Conservation (phyloP, 148 eudicot genomes). For the Dianthus caryophyllus region DNA sequence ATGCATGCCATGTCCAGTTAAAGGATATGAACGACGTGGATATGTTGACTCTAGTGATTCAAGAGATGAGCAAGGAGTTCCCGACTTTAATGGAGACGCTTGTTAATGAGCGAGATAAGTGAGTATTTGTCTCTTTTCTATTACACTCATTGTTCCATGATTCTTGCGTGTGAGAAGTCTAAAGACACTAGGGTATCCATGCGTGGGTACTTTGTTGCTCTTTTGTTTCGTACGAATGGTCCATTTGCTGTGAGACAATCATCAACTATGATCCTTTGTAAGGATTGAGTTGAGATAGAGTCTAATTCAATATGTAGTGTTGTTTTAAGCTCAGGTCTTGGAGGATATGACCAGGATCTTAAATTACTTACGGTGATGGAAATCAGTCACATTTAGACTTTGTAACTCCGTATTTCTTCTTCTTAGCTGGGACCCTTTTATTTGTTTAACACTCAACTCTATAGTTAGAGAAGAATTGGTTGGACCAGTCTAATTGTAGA, state of each 20-base stretch:
- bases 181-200: background rate
- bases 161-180: background rate
- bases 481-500: background rate
- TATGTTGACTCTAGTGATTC: constrained; percentile 88
- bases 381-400: too few relatives aligned
- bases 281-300: background rate
- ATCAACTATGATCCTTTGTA: background rate
- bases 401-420: too few relatives aligned
- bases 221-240: background rate
- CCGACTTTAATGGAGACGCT: constrained; percentile 95
- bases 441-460: too few relatives aligned
- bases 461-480: background rate
- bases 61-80: constrained; percentile 92
- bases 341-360: too few relatives aligned
- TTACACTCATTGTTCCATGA: background rate
- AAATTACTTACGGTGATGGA: too few relatives aligned
- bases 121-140: constrained; percentile 34
- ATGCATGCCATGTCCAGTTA: constrained; percentile 43
- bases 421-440: too few relatives aligned
- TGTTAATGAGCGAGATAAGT: constrained; percentile 91
- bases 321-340: too few relatives aligned
- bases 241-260: background rate
- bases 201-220: background rate
- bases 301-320: too few relatives aligned
- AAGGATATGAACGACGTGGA: constrained; percentile 90